phyloP scores from a whole-genome alignment of 2,329 filamentous ascomycete genomes.

The Orbilia oligospora region DNA sequence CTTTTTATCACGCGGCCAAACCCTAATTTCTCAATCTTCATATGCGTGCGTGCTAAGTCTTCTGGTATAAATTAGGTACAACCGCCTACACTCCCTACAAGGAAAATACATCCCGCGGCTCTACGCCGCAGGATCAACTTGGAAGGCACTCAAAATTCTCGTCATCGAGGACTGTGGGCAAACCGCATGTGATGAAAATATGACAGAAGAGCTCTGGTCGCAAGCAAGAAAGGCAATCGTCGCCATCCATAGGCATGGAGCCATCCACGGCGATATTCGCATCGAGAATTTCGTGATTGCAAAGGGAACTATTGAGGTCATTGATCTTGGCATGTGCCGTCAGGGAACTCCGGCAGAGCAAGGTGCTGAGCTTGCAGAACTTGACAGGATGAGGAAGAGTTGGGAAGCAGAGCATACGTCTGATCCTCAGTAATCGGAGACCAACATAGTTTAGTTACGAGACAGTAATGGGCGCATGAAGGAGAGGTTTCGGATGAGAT shows the following conservation, averaged over 20 bases:
- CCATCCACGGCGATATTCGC: constrained; percentile 28
- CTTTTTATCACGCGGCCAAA: too few relatives aligned
- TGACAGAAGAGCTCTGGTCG: neutral
- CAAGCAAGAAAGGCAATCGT: constrained; percentile 20
- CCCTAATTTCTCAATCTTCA: neutral
- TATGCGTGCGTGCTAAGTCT: neutral
- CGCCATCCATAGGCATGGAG: neutral
- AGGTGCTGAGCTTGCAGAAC: constrained; percentile 2
- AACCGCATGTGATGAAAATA: neutral
- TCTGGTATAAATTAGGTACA: constrained; percentile 16
- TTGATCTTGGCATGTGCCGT: constrained; percentile 14
- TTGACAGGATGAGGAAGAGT: neutral
- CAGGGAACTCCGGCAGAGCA: constrained; percentile 7
- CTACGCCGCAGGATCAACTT: constrained; percentile 26
- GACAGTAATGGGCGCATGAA: too few relatives aligned
- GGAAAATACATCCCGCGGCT: constrained; percentile 30
- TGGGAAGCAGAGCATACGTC: neutral
- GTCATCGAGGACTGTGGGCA: constrained; percentile 33
- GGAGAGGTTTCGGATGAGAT: too few relatives aligned
- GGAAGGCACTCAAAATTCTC: constrained; percentile 16
- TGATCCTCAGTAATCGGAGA: too few relatives aligned
- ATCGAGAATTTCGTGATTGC: constrained; percentile 20
- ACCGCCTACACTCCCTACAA: constrained; percentile 2
- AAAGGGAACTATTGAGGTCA: neutral
- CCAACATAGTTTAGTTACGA: too few relatives aligned